A percentile compares a stretch with the other conserved stretches of the same genome.
These are phyloP conservation scores for Paracorniculantispora psalliotae DNA, from an alignment of 2,329 filamentous ascomycete genomes.

Conservation along the genomic window DNA sequence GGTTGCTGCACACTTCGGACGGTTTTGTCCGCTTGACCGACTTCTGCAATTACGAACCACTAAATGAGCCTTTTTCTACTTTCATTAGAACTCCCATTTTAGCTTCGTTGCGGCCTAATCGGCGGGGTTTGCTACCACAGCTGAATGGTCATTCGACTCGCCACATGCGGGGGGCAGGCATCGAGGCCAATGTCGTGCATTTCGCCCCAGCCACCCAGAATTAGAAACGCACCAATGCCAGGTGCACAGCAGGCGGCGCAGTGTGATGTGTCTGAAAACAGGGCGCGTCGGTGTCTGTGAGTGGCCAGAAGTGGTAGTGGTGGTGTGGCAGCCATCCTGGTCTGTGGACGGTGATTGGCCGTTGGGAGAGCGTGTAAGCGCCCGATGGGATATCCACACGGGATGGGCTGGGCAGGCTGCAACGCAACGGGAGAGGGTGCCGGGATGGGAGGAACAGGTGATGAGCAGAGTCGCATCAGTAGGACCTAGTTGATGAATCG, in stretches of 20 bases:
- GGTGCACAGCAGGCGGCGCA: not conserved
- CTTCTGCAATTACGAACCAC: too few species aligned
- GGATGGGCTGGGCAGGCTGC: not conserved
- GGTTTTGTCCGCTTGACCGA: too few species aligned
- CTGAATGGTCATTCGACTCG: not conserved
- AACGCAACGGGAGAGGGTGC: not conserved
- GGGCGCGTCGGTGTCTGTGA: not conserved
- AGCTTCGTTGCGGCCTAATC: not conserved
- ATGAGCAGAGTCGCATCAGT: not conserved
- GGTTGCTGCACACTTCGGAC: too few species aligned
- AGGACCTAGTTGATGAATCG: not conserved
- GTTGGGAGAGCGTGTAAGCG: not conserved
- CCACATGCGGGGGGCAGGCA: not conserved
- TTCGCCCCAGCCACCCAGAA: not conserved
- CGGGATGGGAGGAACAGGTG: not conserved
- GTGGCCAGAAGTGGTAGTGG: not conserved
- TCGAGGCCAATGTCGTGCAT: not conserved
- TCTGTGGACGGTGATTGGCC: constrained; percentile 2
- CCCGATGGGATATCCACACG: constrained; percentile 5
- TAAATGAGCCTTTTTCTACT: too few species aligned
- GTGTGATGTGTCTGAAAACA: not conserved
- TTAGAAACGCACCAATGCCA: not conserved
- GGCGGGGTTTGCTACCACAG: too few species aligned
- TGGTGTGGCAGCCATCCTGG: constrained; percentile 4
- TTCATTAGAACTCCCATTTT: too few species aligned